Evolutionary conservation across 805 yeast species (phyloP), one percentile per base, ranked within the genome.

Genomic region (Candida ortonii): DNA sequence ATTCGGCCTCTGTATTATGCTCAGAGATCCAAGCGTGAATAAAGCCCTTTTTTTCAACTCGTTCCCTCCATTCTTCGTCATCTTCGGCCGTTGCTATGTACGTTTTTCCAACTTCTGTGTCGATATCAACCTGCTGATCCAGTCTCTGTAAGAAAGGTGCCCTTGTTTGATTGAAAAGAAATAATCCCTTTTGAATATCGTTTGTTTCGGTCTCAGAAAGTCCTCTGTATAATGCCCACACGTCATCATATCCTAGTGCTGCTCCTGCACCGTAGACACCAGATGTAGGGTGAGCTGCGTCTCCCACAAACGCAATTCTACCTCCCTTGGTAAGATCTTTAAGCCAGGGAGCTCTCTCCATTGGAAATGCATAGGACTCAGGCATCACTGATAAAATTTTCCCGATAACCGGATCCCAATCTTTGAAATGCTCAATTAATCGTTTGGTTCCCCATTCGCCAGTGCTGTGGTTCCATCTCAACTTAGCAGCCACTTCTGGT

Each of bases 261-360:
- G 39, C 39, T 2, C 39, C 39, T 6, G 35, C 30, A 6, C 39
- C 39, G 13, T 36, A 36, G n/a, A 32, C 39, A 22, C 39, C 39
- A 3, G 39, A 33, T 6, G 39, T 36, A 4, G 39, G 39, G 14
- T 36, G 39, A 5, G 39, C 39, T 6, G 39, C 29, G 24, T 36
- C 39, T n/a, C 39, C 39, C 8, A 36, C 31, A 18, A 36, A 36
- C 3, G 22, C 39, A 5, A 36, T 20, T 16, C 35, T 19, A 12
- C 25, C 24, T 4, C 20, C 39, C 22, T n/a, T n/a, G 7, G 19
- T 22, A 3, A 36, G 20, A 11, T 36, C 23, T 11, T 26, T 22
- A 13, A 36, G 28, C 39, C 39, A 36, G 3, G 39, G 39, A 6
- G 39, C 35, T 15, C 22, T 21, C 20, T 36, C 39, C n/a, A 36